Evolutionary conservation across 208 protist species (phyloP), one percentile per base, ranked within the genome.

Genomic region (Wallacemonas rigidus): DNA sequence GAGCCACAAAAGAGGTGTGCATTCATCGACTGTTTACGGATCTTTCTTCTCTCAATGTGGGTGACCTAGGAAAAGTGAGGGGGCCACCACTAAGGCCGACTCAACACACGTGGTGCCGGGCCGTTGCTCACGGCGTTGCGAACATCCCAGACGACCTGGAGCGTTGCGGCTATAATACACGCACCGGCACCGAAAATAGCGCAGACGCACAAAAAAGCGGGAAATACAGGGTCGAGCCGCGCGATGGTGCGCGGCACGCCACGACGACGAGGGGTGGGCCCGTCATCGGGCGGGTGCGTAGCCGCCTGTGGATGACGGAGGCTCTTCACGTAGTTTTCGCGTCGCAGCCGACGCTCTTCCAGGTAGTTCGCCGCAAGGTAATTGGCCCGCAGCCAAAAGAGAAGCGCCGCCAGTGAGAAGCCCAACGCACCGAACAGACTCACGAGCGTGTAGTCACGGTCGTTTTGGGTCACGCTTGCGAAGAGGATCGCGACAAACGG

Each of bases 331-430:
- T 58, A 40, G 11, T 45, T 15, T 35, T 67, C 45, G 11, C 71
- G 77, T 1, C 81, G 78, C 14, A 53, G 43, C 17, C 75, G 65
- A 3, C 76, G 75, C 76, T 87, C 83, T 2, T 48, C 65, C 3
- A 91, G 26, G 60, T 89, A 94, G 5, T 44, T 54, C 2, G 36
- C 63, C 14, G 82, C 86, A 17, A 94, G n/a, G 48, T 76, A 81
- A 54, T 86, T 67, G 0, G 82, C 82, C 36, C 74, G 76, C n/a
- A 95, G 50, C 78, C 82, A 92, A 56, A 90, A 54, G 0, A 82
- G 7, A 12, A 73, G 43, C 1, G 73, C 82, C 17, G 73, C 56
- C 11, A 83, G 41, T 0, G 79, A 86, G 12, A 70, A 73, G 14
- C 79, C 76, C 1, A 67, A 70, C 11, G 81, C 79, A 50, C 79